Evolutionary conservation across 2,329 filamentous ascomycete species (phyloP).

Genomic region (Rhynchosporium secalis): DNA sequence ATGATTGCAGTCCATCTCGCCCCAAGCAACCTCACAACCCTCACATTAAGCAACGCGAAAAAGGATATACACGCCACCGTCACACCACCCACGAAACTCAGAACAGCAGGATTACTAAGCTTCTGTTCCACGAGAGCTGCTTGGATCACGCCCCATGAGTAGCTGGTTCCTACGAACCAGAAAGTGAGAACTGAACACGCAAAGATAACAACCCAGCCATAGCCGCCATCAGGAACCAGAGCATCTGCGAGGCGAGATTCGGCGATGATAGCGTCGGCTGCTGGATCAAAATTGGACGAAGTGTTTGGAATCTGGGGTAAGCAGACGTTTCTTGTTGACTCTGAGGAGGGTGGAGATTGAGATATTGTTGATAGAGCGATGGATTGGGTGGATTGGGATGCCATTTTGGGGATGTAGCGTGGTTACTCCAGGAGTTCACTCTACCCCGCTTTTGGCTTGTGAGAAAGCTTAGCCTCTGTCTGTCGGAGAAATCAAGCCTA

Average conservation of each 20-base stretch:
- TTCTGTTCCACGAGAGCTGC: constrained; percentile 52
- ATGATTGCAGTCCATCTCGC: constrained; percentile 48
- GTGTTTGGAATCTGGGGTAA: neutral
- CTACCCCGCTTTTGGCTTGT: neutral
- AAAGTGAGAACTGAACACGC: constrained; percentile 53
- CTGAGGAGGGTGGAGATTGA: neutral
- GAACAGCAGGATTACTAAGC: constrained; percentile 50
- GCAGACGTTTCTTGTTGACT: constrained; percentile 11
- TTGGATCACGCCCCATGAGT: constrained; percentile 63
- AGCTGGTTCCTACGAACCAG: constrained; percentile 57
- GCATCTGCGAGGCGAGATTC: constrained; percentile 49
- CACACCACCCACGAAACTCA: constrained; percentile 60
- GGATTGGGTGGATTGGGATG: constrained; percentile 19
- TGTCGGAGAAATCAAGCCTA: too few species aligned
- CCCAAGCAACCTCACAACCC: constrained; percentile 52
- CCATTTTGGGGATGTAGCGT: neutral
- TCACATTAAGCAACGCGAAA: constrained; percentile 53
- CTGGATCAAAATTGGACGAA: constrained; percentile 29
- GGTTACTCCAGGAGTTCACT: neutral
- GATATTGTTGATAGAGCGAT: constrained; percentile 16
- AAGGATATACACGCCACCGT: constrained; percentile 51
- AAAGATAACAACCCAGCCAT: constrained; percentile 56
- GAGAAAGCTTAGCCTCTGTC: neutral
- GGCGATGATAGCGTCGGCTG: constrained; percentile 42
- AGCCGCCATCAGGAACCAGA: constrained; percentile 53